These are phyloP conservation scores for Pachyrhizus erosus DNA, from an alignment of 306 rosid species.

Conservation along the genomic window DNA sequence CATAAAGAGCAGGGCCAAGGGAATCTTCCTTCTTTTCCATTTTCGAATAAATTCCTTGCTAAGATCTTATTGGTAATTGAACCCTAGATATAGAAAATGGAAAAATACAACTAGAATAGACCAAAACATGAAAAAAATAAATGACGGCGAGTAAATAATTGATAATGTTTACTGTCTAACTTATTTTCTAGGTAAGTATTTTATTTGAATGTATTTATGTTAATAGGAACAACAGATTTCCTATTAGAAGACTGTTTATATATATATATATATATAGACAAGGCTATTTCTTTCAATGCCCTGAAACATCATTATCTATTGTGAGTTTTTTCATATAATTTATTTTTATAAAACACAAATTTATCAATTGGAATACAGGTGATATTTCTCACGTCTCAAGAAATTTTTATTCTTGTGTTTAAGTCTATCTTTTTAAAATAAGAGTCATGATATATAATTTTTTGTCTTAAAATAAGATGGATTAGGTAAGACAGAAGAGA, in stretches of 20 bases:
- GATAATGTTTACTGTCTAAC: not conserved
- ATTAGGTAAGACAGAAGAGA: no score
- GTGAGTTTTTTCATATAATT: not conserved
- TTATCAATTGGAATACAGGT: no score
- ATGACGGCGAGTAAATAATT: conserved; percentile 4
- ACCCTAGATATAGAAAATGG: not conserved
- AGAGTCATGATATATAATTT: no score
- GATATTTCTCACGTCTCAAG: no score
- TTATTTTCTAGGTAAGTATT: not conserved
- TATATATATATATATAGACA: no score
- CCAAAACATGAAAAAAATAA: conserved; percentile 3
- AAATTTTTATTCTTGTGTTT: no score
- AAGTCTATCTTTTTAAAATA: no score
- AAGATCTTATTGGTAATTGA: not conserved
- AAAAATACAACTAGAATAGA: not conserved
- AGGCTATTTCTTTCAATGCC: no score
- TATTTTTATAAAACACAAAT: no score
- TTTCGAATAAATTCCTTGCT: not conserved
- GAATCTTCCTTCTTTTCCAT: not conserved
- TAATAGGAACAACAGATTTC: no score
- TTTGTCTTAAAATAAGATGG: no score
- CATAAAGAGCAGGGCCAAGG: not conserved
- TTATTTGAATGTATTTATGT: not conserved
- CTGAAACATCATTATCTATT: not conserved
- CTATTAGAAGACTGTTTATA: no score